Evolutionary conservation across 176 grass and related monocot genomes (phyloP).

Genomic region (Calamus simplicifolius): DNA sequence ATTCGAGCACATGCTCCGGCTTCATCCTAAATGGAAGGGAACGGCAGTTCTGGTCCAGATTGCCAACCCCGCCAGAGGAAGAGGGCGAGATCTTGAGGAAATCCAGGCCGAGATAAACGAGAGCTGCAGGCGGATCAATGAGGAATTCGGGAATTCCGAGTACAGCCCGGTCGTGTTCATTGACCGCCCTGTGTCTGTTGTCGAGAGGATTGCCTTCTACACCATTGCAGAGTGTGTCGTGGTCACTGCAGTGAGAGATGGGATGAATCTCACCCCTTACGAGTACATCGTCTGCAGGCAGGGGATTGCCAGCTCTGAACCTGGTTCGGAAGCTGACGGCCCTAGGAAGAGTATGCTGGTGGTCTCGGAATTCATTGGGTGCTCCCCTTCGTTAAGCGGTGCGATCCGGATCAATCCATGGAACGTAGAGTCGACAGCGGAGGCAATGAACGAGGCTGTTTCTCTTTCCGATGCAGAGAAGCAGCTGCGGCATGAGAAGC

Average conservation of each 20-base stretch:
- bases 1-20: slow-evolving; percentile 12
- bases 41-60: slow-evolving; percentile 18
- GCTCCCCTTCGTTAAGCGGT: slow-evolving; percentile 11
- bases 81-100: slow-evolving; percentile 6
- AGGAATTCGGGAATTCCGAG: slow-evolving; percentile 23
- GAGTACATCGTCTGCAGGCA: slow-evolving; percentile 61
- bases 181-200: slow-evolving; percentile 24
- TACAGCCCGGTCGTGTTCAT: slow-evolving; percentile 42
- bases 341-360: slow-evolving; percentile 12
- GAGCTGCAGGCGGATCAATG: slow-evolving; percentile 31
- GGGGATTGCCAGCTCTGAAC: slow-evolving; percentile 27
- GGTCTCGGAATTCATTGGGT: slow-evolving; percentile 19
- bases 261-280: slow-evolving; percentile 36
- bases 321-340: slow-evolving; percentile 5
- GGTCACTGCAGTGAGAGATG: slow-evolving; percentile 38
- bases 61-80: slow-evolving; percentile 14
- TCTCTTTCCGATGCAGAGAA: slow-evolving; percentile 23
- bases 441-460: slow-evolving; percentile 17
- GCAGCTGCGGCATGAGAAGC: slow-evolving; percentile 18
- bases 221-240: slow-evolving; percentile 45
- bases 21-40: slow-evolving; percentile 17
- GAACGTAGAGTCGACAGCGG: slow-evolving; percentile 19
- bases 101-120: background rate
- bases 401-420: slow-evolving; percentile 18
- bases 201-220: slow-evolving; percentile 53